These are phyloP conservation scores for sorghum (Sorghum bicolor) DNA, from an alignment of 176 grass and related monocot genomes.

Conservation along the genomic window DNA sequence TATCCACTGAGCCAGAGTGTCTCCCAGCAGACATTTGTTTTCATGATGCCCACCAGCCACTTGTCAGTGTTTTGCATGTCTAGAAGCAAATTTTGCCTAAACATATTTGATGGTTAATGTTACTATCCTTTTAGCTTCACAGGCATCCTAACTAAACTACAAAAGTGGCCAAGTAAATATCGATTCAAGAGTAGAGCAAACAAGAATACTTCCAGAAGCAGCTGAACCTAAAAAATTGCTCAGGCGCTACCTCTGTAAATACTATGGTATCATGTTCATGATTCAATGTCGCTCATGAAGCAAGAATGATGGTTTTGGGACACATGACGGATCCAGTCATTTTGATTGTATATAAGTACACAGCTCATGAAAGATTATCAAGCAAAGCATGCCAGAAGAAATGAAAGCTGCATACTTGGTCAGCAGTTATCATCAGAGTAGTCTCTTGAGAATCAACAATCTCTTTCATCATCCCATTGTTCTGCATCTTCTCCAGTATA, in stretches of 20 bases:
- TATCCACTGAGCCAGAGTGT: neutral
- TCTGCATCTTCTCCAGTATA: conserved; percentile 62
- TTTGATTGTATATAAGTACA: conserved; percentile 11
- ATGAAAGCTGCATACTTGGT: conserved; percentile 54
- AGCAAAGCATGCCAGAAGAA: neutral
- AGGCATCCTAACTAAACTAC: neutral
- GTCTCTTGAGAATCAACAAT: conserved; percentile 51
- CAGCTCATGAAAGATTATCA: neutral
- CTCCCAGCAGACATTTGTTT: neutral
- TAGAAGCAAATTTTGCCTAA: neutral
- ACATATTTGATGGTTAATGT: neutral
- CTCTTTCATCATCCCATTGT: conserved; percentile 59
- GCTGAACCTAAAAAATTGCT: neutral
- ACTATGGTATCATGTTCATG: neutral
- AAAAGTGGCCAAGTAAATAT: conserved; percentile 5
- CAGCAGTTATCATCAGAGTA: conserved; percentile 74
- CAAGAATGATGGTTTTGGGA: neutral
- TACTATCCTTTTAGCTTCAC: neutral
- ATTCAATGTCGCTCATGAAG: neutral
- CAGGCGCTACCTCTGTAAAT: conserved; percentile 1
- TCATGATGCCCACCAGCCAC: neutral
- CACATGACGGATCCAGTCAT: neutral
- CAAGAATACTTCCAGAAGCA: neutral
- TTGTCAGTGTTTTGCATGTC: neutral
- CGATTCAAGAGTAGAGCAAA: neutral